Evolutionary conservation across 768 basidiomycete genomes (phyloP).

Genomic region (Leccinum barrowsii): DNA sequence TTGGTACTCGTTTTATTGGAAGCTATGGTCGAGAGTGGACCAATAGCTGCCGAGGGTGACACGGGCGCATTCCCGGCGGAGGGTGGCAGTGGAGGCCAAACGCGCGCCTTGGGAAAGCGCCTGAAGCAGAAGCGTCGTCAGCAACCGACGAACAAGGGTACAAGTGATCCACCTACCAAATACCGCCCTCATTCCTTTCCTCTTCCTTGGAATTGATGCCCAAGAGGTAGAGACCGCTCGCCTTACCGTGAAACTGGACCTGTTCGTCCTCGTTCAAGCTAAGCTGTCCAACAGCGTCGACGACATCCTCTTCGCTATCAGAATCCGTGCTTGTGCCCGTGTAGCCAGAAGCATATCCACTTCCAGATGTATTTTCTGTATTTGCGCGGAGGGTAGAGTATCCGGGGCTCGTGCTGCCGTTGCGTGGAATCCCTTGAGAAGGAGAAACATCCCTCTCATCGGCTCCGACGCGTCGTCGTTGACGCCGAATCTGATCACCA

Average conservation of each 20-base stretch:
- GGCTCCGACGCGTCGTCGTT: constrained; percentile 30
- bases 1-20: constrained; percentile 7
- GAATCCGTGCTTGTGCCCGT: constrained; percentile 32
- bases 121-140: constrained; percentile 8
- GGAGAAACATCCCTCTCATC: constrained; percentile 10
- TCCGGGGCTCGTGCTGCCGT: constrained; percentile 18
- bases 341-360: constrained; percentile 23
- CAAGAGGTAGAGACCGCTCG: constrained; percentile 74
- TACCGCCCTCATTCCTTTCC: constrained; percentile 68
- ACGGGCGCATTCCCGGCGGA: constrained; percentile 24
- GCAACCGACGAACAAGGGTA: constrained; percentile 10
- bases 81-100: constrained; percentile 68
- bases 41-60: constrained; percentile 7
- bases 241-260: constrained; percentile 84
- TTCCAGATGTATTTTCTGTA: constrained; percentile 10
- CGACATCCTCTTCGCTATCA: constrained; percentile 44
- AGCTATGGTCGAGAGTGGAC: constrained; percentile 1
- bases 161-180: constrained; percentile 49
- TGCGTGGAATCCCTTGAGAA: constrained; percentile 5
- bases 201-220: constrained; percentile 58
- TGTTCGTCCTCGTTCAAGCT: constrained; percentile 85
- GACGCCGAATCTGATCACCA: constrained; percentile 40
- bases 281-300: constrained; percentile 79
- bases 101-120: constrained; percentile 52
- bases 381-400: constrained; percentile 15